Conservation (phyloP, 2,329 filamentous ascomycete species). For the Neoarthrinium moseri region DNA sequence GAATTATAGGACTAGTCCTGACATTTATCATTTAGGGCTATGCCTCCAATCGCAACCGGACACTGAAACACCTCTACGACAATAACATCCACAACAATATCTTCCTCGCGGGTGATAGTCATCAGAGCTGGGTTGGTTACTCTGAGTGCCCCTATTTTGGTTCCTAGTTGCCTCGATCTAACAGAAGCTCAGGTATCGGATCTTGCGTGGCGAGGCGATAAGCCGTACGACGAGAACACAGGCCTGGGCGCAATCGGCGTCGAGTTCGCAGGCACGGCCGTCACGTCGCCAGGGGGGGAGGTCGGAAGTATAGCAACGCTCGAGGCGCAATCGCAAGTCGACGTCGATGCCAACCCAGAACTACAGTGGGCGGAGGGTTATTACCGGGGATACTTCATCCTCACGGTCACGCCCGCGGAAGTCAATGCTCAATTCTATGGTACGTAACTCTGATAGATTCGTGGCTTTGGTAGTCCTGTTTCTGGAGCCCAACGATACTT, state of each 20-base stretch:
- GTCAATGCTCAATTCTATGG: slow-evolving; percentile 2
- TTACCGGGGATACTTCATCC: slow-evolving; percentile 4
- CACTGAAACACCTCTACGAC: slow-evolving; percentile 62
- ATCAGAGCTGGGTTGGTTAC: slow-evolving; percentile 59
- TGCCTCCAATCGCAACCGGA: slow-evolving; percentile 68
- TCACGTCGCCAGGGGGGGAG: slow-evolving; percentile 62
- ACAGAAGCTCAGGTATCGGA: slow-evolving; percentile 38
- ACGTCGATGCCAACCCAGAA: slow-evolving; percentile 3
- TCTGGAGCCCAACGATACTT: no score
- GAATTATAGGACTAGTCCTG: not conserved
- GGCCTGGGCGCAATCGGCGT: slow-evolving; percentile 58
- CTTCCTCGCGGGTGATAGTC: slow-evolving; percentile 69
- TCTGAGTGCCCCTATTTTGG: not conserved
- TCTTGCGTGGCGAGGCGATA: slow-evolving; percentile 55
- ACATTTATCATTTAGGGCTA: slow-evolving; percentile 59
- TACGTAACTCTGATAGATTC: no score
- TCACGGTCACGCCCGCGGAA: not conserved
- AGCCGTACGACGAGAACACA: slow-evolving; percentile 50
- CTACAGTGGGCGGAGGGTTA: slow-evolving; percentile 8
- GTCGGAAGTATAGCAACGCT: slow-evolving; percentile 50
- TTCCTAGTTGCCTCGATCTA: not conserved
- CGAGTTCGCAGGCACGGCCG: slow-evolving; percentile 66
- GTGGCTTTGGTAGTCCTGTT: not conserved
- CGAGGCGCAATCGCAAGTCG: not conserved
- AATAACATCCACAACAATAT: slow-evolving; percentile 72